Evolutionary conservation across 352 stramenopile species (phyloP).

Genomic region (Globisporangium sylvaticum): DNA sequence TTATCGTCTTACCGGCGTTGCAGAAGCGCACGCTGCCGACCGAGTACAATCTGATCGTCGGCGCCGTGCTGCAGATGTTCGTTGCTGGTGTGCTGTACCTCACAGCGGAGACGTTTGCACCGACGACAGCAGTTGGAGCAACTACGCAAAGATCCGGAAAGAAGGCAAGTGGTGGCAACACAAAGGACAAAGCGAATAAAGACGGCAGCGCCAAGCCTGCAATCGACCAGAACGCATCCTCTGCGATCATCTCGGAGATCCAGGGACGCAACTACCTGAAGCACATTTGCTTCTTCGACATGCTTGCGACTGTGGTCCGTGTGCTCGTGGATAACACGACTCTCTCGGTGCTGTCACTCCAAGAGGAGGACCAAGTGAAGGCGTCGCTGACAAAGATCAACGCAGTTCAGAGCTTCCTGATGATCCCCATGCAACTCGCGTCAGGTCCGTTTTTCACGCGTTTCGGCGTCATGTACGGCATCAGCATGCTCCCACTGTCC

Average conservation of each 20-base stretch:
- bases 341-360: slow-evolving; percentile 64
- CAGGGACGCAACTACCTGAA: slow-evolving; percentile 72
- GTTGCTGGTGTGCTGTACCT: slow-evolving; percentile 56
- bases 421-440: slow-evolving; percentile 82
- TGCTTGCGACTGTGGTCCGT: slow-evolving; percentile 72
- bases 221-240: slow-evolving; percentile 15
- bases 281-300: slow-evolving; percentile 87
- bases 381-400: slow-evolving; percentile 73
- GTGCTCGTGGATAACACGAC: slow-evolving; percentile 83
- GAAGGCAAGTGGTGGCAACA: neutral
- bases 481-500: slow-evolving; percentile 59
- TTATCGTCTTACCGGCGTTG: slow-evolving; percentile 57
- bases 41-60: slow-evolving; percentile 70
- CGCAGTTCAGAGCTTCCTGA: slow-evolving; percentile 80
- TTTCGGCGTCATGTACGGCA: slow-evolving; percentile 86
- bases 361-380: slow-evolving; percentile 68
- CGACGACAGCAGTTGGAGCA: slow-evolving; percentile 4
- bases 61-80: slow-evolving; percentile 46
- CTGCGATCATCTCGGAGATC: slow-evolving; percentile 57
- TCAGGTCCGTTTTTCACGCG: slow-evolving; percentile 79
- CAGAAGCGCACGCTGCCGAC: slow-evolving; percentile 51
- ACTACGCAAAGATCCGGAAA: neutral
- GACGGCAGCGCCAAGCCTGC: slow-evolving; percentile 10
- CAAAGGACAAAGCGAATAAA: slow-evolving; percentile 1
- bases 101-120: slow-evolving; percentile 41